These are phyloP conservation scores for Colletotrichum sp. DNA, from an alignment of 2,329 filamentous ascomycete genomes.

Conservation along the genomic window DNA sequence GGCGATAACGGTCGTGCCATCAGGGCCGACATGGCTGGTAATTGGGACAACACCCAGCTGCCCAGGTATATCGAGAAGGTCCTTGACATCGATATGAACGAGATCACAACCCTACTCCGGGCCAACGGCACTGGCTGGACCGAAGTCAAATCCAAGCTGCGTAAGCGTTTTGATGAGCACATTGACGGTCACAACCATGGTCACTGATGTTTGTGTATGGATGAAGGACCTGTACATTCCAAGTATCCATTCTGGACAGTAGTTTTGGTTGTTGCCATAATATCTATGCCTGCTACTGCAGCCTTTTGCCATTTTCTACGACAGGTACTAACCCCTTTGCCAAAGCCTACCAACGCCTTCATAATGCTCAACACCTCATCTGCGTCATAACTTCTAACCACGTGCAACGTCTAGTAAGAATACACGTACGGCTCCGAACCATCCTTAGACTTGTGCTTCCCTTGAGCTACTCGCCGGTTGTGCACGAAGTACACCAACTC, in stretches of 20 bases:
- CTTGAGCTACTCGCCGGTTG: constrained; percentile 34
- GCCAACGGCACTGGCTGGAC: constrained; percentile 28
- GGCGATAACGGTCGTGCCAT: constrained; percentile 16
- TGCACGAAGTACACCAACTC: constrained; percentile 40
- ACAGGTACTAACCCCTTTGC: neutral
- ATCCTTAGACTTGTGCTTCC: constrained; percentile 22
- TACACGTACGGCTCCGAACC: constrained; percentile 22
- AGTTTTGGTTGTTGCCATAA: neutral
- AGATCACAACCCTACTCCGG: constrained; percentile 25
- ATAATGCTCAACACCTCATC: neutral
- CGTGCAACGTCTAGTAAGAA: neutral
- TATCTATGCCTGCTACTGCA: neutral
- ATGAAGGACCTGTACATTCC: neutral
- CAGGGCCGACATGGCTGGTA: constrained; percentile 24
- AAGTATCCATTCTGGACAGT: neutral
- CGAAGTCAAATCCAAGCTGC: constrained; percentile 21
- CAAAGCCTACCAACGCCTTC: neutral
- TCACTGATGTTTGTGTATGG: neutral
- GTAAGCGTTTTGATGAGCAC: constrained; percentile 8
- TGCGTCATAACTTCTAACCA: neutral
- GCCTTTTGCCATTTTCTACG: neutral
- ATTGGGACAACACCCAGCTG: constrained; percentile 30
- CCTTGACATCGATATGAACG: constrained; percentile 25
- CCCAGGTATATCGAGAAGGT: constrained; percentile 27
- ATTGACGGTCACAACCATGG: constrained; percentile 5